Base-by-base conservation (phyloP, 2,329 filamentous ascomycete species). In the Fusarium sulawesiense region DNA sequence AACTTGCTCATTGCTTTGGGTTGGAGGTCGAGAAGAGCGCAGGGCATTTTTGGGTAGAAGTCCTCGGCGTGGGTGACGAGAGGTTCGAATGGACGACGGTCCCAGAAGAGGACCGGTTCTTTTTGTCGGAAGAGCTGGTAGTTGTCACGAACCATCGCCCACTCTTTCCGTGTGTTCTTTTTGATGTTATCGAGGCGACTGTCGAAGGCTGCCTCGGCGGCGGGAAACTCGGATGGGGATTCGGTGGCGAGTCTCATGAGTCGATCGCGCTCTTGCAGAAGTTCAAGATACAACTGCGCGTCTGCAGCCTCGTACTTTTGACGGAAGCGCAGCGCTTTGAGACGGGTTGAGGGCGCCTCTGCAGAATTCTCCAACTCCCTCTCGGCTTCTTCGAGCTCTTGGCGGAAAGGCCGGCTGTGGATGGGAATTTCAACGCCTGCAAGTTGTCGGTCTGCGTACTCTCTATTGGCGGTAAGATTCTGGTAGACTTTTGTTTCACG, bases 71-170 rank as follows among this genome's bases (percentile, higher is more conserved):
- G 64, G 4, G 88, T 85, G 25, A 82, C 78, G 18, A 97, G 82
- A 0, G 93, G 92, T 73, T 97, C 93, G 73, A 88, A 89, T 3
- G 83, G 80, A 18, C 94, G 89, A 3, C 86, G 84, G 78, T 97
- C 93, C 88, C 90, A 94, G 27, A 83, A 73, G 6, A 95, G 78
- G 2, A 85, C 73, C 0, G 88, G 86, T 2, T 84, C 82, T 1
- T 83, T 72, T 77, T 85, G 82, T 51, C 80, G 77, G 73, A 85
- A 83, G 18, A 86, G 70, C 68, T 87, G 85, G 46, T 84, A 77
- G 74, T 89, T 88, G 72, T 92, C 89, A 30, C 83, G 80, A 49
- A 80, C 73, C 30, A 80, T 76, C 23, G 75, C 60, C 72, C 83
- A 83, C 57, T 83, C 79, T 32, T 76, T 76, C 27, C 73, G 69